These are phyloP conservation scores for Citrullus mucosospermus DNA, from an alignment of 306 rosid species.

Conservation along the genomic window DNA sequence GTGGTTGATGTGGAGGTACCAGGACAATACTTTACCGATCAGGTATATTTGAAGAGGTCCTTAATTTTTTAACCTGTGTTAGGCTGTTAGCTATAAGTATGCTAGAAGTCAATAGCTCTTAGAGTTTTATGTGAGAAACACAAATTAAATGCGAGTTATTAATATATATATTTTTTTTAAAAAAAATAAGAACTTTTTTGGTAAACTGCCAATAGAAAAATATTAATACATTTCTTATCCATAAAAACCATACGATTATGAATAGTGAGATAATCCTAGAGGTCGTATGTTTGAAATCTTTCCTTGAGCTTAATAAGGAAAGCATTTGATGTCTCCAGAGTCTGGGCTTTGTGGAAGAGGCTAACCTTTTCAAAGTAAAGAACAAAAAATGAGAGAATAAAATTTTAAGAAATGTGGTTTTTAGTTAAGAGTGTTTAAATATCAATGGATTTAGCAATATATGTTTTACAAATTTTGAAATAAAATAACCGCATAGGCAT, in stretches of 20 bases:
- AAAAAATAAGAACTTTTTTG: neutral
- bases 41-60: slow-evolving; percentile 35
- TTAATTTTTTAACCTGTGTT: neutral
- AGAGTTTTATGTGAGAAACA: neutral
- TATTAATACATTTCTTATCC: neutral
- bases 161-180: neutral
- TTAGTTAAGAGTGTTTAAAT: neutral
- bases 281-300: neutral
- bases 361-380: neutral
- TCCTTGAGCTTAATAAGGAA: neutral
- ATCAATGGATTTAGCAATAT: neutral
- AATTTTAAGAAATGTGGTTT: neutral
- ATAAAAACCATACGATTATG: neutral
- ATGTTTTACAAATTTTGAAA: neutral
- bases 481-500: neutral
- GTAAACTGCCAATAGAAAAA: neutral
- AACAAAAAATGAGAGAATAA: neutral
- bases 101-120: neutral
- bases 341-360: neutral
- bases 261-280: neutral
- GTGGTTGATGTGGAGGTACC: slow-evolving; percentile 99
- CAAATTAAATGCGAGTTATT: neutral
- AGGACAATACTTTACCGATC: slow-evolving; percentile 91
- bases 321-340: too few species aligned
- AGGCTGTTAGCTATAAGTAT: neutral